A percentile compares a stretch with the other conserved stretches of the same genome.
phyloP scores from a whole-genome alignment of 164 flowering plant genomes.

The Platanus orientalis region DNA sequence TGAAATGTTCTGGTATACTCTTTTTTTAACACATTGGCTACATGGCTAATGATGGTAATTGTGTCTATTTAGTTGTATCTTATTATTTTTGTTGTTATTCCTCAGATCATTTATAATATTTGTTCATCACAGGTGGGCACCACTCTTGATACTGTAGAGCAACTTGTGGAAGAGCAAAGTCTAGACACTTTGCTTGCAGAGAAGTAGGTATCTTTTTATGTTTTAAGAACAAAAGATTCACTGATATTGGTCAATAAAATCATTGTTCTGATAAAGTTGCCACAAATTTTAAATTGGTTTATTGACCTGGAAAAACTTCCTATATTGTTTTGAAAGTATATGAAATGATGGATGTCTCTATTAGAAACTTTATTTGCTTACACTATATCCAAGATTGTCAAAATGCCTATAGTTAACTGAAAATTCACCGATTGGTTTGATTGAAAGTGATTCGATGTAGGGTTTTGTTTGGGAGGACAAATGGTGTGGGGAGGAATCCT shows the following conservation, averaged over 20 bases:
- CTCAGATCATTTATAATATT: not conserved
- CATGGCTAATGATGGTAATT: not conserved
- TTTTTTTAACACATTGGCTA: not conserved
- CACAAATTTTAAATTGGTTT: not conserved
- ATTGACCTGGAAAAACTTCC: not conserved
- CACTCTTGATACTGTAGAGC: constrained; percentile 57
- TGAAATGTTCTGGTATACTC: not conserved
- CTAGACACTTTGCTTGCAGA: constrained; percentile 43
- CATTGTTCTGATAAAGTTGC: not conserved
- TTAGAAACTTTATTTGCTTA: not conserved
- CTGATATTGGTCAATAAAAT: not conserved
- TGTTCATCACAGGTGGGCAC: constrained; percentile 41
- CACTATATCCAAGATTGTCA: not conserved
- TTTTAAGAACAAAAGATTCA: not conserved
- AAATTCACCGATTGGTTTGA: too few species aligned
- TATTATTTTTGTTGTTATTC: not conserved
- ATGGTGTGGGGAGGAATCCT: too few species aligned
- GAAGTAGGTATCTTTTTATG: constrained; percentile 37
- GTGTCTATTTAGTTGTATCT: not conserved
- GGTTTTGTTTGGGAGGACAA: too few species aligned
- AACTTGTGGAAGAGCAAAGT: constrained; percentile 56
- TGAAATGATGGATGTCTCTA: not conserved
- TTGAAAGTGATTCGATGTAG: too few species aligned
- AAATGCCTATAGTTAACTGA: not conserved
- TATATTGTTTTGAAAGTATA: not conserved